Conservation (phyloP, 2,329 filamentous ascomycete species). For the Curvularia spicifera region DNA sequence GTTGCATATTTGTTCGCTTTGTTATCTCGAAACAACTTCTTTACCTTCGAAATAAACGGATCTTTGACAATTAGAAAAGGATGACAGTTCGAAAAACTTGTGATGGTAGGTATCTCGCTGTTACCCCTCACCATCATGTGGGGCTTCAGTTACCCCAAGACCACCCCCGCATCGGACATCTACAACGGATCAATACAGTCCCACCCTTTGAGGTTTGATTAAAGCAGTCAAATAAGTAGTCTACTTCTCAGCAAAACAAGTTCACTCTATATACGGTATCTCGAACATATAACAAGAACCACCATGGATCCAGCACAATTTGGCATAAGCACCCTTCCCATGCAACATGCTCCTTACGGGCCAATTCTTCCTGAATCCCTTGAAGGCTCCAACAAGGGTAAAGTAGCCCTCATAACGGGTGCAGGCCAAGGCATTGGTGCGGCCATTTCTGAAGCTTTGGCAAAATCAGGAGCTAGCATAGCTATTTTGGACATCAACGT, state of each 20-base stretch:
- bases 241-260: neutral
- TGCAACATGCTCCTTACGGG: conserved; percentile 29
- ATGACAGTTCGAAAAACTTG: neutral
- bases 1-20: neutral
- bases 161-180: conserved; percentile 4
- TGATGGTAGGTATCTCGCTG: neutral
- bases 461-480: conserved; percentile 35
- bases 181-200: conserved; percentile 1
- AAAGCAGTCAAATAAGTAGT: neutral
- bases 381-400: conserved; percentile 27
- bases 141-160: conserved; percentile 11
- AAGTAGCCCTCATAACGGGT: conserved; percentile 39
- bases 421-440: conserved; percentile 40
- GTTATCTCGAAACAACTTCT: neutral
- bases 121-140: conserved; percentile 12
- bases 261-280: too few species aligned
- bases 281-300: neutral
- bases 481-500: conserved; percentile 37
- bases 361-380: conserved; percentile 26
- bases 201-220: neutral
- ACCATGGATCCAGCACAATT: conserved; percentile 35
- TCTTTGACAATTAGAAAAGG: too few species aligned
- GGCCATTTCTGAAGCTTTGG: conserved; percentile 36
- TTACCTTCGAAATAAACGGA: too few species aligned
- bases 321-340: conserved; percentile 27